A percentile compares a stretch with the other conserved stretches of the same genome.
These are phyloP conservation scores for Rhizopus sp. DNA, from an alignment of 371 early-diverging fungal species.

Conservation along the genomic window DNA sequence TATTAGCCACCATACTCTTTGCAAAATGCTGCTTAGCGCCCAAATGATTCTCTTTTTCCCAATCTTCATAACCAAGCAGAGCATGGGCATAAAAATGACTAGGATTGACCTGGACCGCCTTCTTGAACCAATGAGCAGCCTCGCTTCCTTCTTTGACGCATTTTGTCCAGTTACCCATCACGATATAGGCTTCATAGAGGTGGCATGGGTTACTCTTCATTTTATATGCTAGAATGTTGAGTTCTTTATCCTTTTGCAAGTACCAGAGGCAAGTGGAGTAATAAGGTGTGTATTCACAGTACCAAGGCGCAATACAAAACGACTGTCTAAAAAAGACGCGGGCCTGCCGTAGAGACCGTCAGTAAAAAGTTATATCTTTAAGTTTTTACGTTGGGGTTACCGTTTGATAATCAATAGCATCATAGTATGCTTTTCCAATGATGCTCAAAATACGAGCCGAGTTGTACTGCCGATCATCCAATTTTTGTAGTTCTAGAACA, in stretches of 20 bases:
- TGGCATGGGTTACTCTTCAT: conserved; percentile 42
- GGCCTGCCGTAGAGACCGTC: conserved; percentile 13
- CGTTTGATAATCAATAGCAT: conserved; percentile 35
- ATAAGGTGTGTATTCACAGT: conserved; percentile 37
- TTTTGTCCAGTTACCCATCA: conserved; percentile 48
- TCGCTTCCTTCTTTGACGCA: conserved; percentile 29
- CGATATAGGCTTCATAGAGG: conserved; percentile 43
- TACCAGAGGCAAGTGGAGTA: conserved; percentile 51
- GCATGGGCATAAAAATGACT: conserved; percentile 36
- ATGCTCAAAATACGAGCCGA: conserved; percentile 37
- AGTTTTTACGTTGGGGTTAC: conserved; percentile 8
- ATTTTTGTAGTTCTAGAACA: conserved; percentile 30
- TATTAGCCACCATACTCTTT: conserved; percentile 33
- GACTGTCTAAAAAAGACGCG: conserved; percentile 38
- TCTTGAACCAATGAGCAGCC: conserved; percentile 41
- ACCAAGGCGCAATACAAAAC: conserved; percentile 46
- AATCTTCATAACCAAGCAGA: conserved; percentile 44
- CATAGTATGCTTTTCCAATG: conserved; percentile 44
- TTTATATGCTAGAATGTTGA: conserved; percentile 41
- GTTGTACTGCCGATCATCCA: conserved; percentile 47
- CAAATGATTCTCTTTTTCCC: conserved; percentile 35
- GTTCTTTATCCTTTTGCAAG: conserved; percentile 36
- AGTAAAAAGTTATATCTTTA: not conserved
- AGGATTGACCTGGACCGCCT: conserved; percentile 36
- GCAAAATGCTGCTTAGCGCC: conserved; percentile 39